Base-by-base conservation (phyloP, 306 rosid species). In the Citrullus amarus region DNA sequence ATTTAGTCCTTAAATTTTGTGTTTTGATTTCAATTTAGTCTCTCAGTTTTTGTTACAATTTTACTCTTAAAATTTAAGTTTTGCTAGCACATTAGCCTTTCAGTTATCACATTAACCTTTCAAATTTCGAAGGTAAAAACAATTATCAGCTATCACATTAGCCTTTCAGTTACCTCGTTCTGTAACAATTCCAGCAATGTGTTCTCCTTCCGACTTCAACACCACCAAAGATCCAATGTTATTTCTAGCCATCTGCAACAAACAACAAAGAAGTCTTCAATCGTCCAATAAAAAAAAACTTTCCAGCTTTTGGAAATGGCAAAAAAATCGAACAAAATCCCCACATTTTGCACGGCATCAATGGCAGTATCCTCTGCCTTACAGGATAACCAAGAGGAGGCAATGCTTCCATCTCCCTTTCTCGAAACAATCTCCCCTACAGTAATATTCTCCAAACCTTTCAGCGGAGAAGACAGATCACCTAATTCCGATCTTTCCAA, bases 141-240 rank as follows among this genome's bases (percentile, higher is more conserved):
- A 32, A 32, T 32, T 2, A 32, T 32, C 3, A 32, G 4, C 3
- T 1, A 32, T 32, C 36, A 32, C 36, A 32, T 32, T 32, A 2
- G 44, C 70, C 22, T 66, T 66, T 38, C 3, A 14, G 3, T 50
- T 82, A 95, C 99, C 97, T 91, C 97, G 85, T 87, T 92, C 99
- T 56, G 97, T 95, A 79, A 92, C 85, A 78, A 95, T 90, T 82
- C 97, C 99, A 60, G 96, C 97, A 79, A 91, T 81, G 41, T 83
- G 77, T 14, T 87, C 84, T 78, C 75, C 85, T 65, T 88, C 93
- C 51, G 98, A 92, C 87, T 85, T 91, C n/a, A 91, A 78, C 56
- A 92, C 97, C 78, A 91, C 91, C 55, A 92, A 78, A 9, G 97
- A 89, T 56, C 99, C 98, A 28, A 84, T 81, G 81, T 92, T 89